These are phyloP conservation scores for Phoma herbarum DNA, from an alignment of 2,329 filamentous ascomycete species.

Conservation along the genomic window DNA sequence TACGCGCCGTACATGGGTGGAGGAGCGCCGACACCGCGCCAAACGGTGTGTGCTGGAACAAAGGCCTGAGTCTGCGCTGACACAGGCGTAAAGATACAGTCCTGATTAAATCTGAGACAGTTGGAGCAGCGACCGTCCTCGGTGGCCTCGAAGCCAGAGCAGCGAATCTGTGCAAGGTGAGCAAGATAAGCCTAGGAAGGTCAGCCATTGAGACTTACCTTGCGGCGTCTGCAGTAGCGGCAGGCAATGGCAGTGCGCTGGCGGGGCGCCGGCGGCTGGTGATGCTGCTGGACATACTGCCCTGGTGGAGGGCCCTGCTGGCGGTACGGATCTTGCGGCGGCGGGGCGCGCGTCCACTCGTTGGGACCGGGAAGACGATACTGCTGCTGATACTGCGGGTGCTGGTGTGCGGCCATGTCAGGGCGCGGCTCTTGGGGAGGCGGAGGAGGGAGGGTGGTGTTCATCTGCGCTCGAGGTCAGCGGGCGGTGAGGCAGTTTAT, in stretches of 20 bases:
- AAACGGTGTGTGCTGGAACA: constrained; percentile 75
- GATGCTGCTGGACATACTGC: constrained; percentile 49
- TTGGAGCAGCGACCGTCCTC: constrained; percentile 77
- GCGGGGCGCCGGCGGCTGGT: constrained; percentile 61
- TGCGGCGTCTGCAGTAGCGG: constrained; percentile 67
- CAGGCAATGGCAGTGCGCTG: constrained; percentile 69
- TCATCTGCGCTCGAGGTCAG: constrained; percentile 44
- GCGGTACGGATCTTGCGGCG: constrained; percentile 52
- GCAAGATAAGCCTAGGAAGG: constrained; percentile 6
- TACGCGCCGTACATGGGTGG: constrained; percentile 63
- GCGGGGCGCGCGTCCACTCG: constrained; percentile 55
- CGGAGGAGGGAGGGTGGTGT: constrained; percentile 44
- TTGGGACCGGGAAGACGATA: constrained; percentile 58
- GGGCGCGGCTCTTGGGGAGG: constrained; percentile 51
- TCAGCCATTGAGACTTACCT: constrained; percentile 53
- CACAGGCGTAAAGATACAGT: constrained; percentile 80
- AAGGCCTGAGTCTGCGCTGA: constrained; percentile 78
- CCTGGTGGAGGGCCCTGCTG: constrained; percentile 51
- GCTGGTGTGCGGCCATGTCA: constrained; percentile 58
- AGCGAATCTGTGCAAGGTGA: constrained; percentile 69
- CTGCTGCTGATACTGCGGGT: constrained; percentile 55
- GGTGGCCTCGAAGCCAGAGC: constrained; percentile 76
- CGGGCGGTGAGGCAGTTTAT: constrained; percentile 20
- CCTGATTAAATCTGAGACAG: constrained; percentile 76
- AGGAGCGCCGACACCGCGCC: constrained; percentile 55